A percentile compares a stretch with the other conserved stretches of the same genome.
These are phyloP conservation scores for Cyclotella sp. DNA, from an alignment of 108 stramenopile genomes.

Conservation along the genomic window DNA sequence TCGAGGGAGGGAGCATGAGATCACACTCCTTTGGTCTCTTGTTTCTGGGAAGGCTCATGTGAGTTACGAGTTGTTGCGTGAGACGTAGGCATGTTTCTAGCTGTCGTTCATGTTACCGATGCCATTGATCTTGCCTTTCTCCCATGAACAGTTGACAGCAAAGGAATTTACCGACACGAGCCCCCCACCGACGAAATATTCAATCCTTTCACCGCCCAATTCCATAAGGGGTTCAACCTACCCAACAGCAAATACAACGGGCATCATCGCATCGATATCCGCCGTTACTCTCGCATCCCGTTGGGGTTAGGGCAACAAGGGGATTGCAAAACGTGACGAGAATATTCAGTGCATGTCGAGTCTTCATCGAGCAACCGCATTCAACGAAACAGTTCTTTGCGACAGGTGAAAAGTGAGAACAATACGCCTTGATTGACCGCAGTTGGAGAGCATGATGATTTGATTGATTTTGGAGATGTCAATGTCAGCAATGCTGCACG, in stretches of 20 bases:
- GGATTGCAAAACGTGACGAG: background rate
- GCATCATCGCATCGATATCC: slow-evolving; percentile 44
- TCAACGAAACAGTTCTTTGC: background rate
- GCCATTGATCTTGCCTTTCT: background rate
- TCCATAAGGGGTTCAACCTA: slow-evolving; percentile 45
- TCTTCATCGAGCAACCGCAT: slow-evolving; percentile 7
- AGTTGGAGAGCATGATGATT: slow-evolving; percentile 45
- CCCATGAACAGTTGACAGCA: slow-evolving; percentile 18
- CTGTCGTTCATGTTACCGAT: too few relatives aligned
- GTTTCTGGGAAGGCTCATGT: slow-evolving; percentile 47
- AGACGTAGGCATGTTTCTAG: too few relatives aligned
- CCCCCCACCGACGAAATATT: slow-evolving; percentile 36
- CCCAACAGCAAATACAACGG: slow-evolving; percentile 38
- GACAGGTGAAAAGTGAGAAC: slow-evolving; percentile 15
- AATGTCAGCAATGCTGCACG: slow-evolving; percentile 15
- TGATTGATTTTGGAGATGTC: slow-evolving; percentile 52
- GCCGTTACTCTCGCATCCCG: slow-evolving; percentile 46
- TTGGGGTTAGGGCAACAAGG: slow-evolving; percentile 28
- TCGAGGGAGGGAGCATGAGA: slow-evolving; percentile 59
- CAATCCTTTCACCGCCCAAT: slow-evolving; percentile 40
- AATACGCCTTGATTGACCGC: slow-evolving; percentile 21
- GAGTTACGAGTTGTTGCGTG: background rate
- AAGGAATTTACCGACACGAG: slow-evolving; percentile 41
- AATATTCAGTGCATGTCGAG: background rate
- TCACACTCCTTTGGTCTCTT: slow-evolving; percentile 50